A percentile compares a stretch with the other conserved stretches of the same genome.
Evolutionary conservation across 768 basidiomycete genomes (phyloP).

Genomic region (Russula abietina): DNA sequence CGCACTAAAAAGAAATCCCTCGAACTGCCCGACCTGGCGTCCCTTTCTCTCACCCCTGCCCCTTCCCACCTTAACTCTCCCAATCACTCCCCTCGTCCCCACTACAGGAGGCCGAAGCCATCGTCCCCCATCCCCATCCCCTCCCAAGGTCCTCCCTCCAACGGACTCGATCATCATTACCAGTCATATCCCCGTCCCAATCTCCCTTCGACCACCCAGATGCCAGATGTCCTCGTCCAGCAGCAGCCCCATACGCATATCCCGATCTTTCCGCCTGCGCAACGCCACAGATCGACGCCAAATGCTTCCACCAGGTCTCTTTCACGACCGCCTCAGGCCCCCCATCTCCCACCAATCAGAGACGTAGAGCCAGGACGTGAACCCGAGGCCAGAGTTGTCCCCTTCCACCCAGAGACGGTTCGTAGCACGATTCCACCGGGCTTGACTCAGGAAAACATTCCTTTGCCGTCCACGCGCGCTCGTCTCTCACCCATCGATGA

Average conservation of each 20-base stretch:
- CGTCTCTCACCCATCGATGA: conserved; percentile 23
- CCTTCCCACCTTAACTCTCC: conserved; percentile 34
- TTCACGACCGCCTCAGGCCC: conserved; percentile 25
- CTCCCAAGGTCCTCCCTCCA: conserved; percentile 25
- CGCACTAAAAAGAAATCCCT: conserved; percentile 66
- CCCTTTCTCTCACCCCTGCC: conserved; percentile 42
- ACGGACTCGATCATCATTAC: conserved; percentile 25
- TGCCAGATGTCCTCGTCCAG: conserved; percentile 37
- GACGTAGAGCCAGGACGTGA: conserved; percentile 23
- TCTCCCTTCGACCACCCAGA: conserved; percentile 30
- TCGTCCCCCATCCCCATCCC: conserved; percentile 49
- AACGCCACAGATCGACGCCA: conserved; percentile 27
- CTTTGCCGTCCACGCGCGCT: conserved; percentile 18
- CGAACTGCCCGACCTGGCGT: conserved; percentile 68
- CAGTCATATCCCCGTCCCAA: conserved; percentile 20
- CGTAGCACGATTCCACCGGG: conserved; percentile 55
- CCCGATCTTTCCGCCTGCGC: conserved; percentile 30
- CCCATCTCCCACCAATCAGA: conserved; percentile 9
- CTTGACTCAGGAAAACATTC: conserved; percentile 34
- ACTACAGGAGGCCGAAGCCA: conserved; percentile 37
- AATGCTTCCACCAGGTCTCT: conserved; percentile 41
- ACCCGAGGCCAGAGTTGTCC: conserved; percentile 23
- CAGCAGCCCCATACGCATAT: conserved; percentile 42
- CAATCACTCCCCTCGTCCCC: conserved; percentile 39
- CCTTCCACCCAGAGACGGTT: conserved; percentile 53